phyloP scores from a whole-genome alignment of 2,329 filamentous ascomycete species.

The Sclerotinia spermophila region DNA sequence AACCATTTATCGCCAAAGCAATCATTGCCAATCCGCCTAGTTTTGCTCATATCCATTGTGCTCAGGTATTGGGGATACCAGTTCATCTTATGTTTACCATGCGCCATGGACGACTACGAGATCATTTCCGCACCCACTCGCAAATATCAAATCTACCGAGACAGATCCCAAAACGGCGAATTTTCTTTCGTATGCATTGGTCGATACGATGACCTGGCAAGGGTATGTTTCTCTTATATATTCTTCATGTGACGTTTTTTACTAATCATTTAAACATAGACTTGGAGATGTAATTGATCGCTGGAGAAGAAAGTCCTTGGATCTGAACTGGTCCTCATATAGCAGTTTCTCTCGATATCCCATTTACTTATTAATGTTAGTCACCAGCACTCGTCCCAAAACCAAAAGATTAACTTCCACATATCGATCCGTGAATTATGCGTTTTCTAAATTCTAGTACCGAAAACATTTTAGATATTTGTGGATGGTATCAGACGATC shows the following conservation, averaged over 20 bases:
- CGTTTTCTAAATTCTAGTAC: too few species aligned
- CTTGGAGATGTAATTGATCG: slow-evolving; percentile 73
- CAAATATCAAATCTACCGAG: slow-evolving; percentile 62
- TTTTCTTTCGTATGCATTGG: slow-evolving; percentile 72
- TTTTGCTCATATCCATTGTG: slow-evolving; percentile 54
- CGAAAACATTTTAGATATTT: slow-evolving; percentile 48
- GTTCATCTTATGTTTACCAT: slow-evolving; percentile 40
- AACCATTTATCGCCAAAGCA: slow-evolving; percentile 61
- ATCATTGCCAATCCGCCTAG: slow-evolving; percentile 79
- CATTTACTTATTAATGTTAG: slow-evolving; percentile 71
- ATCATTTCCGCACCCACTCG: slow-evolving; percentile 71
- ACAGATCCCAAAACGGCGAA: slow-evolving; percentile 69
- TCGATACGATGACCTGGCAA: slow-evolving; percentile 86
- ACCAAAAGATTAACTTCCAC: slow-evolving; percentile 36
- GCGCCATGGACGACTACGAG: slow-evolving; percentile 70
- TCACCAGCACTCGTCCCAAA: slow-evolving; percentile 37
- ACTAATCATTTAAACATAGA: slow-evolving; percentile 4
- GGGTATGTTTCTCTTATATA: slow-evolving; percentile 36
- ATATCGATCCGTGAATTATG: slow-evolving; percentile 47
- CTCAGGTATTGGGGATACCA: slow-evolving; percentile 4
- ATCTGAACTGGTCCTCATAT: slow-evolving; percentile 72
- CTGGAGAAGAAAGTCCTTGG: slow-evolving; percentile 64
- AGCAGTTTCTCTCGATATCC: slow-evolving; percentile 67
- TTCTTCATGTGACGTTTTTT: background rate
- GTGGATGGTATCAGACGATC: slow-evolving; percentile 63